phyloP scores from a whole-genome alignment of 2,329 filamentous ascomycete species.

The Aspergillus ibericus region DNA sequence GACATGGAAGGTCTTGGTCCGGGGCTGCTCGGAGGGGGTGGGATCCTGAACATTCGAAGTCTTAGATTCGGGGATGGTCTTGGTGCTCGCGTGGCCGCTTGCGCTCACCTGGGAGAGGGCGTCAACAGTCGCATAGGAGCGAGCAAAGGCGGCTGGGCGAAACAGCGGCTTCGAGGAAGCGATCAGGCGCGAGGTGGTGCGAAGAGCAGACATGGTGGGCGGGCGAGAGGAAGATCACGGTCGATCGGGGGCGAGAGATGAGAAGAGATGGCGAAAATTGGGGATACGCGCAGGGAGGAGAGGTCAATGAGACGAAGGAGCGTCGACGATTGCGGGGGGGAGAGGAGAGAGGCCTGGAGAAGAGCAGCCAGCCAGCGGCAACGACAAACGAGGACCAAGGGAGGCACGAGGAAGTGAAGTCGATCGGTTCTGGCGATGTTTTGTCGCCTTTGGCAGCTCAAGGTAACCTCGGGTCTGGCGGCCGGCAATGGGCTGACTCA shows the following conservation, averaged over 20 bases:
- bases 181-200: slow-evolving; percentile 48
- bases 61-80: slow-evolving; percentile 50
- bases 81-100: slow-evolving; percentile 28
- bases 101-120: slow-evolving; percentile 32
- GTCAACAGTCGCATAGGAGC: slow-evolving; percentile 51
- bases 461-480: slow-evolving; percentile 39
- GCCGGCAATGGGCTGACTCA: slow-evolving; percentile 36
- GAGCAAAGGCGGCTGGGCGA: slow-evolving; percentile 40
- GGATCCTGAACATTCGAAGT: slow-evolving; percentile 64
- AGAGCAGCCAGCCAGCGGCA: slow-evolving; percentile 23
- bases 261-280: slow-evolving; percentile 7
- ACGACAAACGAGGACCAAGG: slow-evolving; percentile 19
- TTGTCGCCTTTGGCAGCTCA: slow-evolving; percentile 20
- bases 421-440: slow-evolving; percentile 21
- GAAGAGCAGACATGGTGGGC: slow-evolving; percentile 50
- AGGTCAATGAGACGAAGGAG: slow-evolving; percentile 7
- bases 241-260: slow-evolving; percentile 12
- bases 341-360: slow-evolving; percentile 13
- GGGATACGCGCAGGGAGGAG: neutral
- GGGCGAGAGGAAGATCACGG: slow-evolving; percentile 11
- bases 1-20: slow-evolving; percentile 93
- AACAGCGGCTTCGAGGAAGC: slow-evolving; percentile 45
- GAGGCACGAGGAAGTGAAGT: slow-evolving; percentile 14
- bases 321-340: slow-evolving; percentile 3
- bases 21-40: slow-evolving; percentile 55